Evolutionary conservation across 108 stramenopile genomes (phyloP).

Genomic region (Pseudonitzschia delicatissima): DNA sequence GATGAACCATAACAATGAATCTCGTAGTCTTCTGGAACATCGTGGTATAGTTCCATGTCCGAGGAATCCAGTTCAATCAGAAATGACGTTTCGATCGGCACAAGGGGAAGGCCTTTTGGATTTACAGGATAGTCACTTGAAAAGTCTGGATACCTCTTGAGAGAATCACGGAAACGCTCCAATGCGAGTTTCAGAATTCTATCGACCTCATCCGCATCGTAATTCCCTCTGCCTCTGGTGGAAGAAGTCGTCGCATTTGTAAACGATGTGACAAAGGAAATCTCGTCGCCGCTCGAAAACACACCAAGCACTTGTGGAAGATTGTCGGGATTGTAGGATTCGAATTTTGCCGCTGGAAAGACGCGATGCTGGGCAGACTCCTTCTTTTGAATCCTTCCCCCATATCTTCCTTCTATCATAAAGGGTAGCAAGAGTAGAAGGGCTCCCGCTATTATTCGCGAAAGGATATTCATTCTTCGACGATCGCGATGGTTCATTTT

Average conservation of each 20-base stretch:
- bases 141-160: slow-evolving; percentile 26
- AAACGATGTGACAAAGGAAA: not conserved
- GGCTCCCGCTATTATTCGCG: too few species aligned
- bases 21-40: slow-evolving; percentile 48
- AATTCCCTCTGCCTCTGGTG: not conserved
- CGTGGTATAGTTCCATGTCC: slow-evolving; percentile 16
- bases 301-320: slow-evolving; percentile 8
- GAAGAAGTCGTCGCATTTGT: not conserved
- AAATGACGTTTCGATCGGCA: slow-evolving; percentile 5
- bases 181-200: slow-evolving; percentile 21
- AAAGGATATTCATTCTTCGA: too few species aligned
- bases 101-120: slow-evolving; percentile 12
- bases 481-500: too few species aligned
- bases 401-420: too few species aligned
- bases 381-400: too few species aligned
- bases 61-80: slow-evolving; percentile 17
- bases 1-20: slow-evolving; percentile 14
- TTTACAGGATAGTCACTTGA: slow-evolving; percentile 25
- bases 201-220: not conserved
- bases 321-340: slow-evolving; percentile 12
- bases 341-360: slow-evolving; percentile 33
- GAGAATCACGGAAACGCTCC: slow-evolving; percentile 13
- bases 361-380: too few species aligned
- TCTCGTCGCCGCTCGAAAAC: not conserved
- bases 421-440: too few species aligned